Percentiles rank a stretch among this genome's conserved stretches.
These are phyloP conservation scores for Acephala macrosclerotiorum DNA, from an alignment of 2,329 filamentous ascomycete species.

Conservation along the genomic window DNA sequence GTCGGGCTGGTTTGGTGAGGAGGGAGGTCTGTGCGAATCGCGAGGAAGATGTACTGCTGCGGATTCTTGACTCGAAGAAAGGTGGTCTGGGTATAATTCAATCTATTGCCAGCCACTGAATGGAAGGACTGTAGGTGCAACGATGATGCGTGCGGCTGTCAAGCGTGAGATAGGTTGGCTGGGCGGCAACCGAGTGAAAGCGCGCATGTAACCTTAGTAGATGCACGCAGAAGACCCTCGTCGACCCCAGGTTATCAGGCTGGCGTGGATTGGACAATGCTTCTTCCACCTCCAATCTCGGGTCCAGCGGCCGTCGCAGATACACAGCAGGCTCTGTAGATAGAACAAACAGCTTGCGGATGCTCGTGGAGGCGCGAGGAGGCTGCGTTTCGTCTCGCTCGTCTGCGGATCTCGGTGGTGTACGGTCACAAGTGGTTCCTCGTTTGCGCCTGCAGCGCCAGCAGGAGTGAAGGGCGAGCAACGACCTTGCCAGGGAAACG, in stretches of 20 bases:
- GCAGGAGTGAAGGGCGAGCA: no score
- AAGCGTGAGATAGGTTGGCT: neutral
- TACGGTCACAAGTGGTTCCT: no score
- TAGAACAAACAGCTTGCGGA: no score
- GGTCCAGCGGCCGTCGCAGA: neutral
- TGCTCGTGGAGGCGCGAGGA: neutral
- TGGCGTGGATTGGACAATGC: neutral
- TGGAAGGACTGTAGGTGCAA: constrained; percentile 9
- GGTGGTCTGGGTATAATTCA: constrained; percentile 4
- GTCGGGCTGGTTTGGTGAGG: constrained; percentile 24
- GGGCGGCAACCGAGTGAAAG: neutral
- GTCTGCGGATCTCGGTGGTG: neutral
- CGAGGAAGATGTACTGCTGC: constrained; percentile 12
- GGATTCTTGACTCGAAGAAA: neutral
- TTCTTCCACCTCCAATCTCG: neutral
- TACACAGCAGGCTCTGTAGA: no score
- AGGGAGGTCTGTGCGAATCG: constrained; percentile 31
- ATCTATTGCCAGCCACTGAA: constrained; percentile 11
- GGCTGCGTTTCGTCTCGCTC: neutral
- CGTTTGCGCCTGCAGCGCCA: no score
- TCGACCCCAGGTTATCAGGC: neutral
- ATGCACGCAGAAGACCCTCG: neutral
- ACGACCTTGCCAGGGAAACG: no score
- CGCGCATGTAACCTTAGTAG: constrained; percentile 8
- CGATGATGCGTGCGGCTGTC: constrained; percentile 5